These are phyloP conservation scores for Pythium aquatile DNA, from an alignment of 352 stramenopile genomes.

Conservation along the genomic window DNA sequence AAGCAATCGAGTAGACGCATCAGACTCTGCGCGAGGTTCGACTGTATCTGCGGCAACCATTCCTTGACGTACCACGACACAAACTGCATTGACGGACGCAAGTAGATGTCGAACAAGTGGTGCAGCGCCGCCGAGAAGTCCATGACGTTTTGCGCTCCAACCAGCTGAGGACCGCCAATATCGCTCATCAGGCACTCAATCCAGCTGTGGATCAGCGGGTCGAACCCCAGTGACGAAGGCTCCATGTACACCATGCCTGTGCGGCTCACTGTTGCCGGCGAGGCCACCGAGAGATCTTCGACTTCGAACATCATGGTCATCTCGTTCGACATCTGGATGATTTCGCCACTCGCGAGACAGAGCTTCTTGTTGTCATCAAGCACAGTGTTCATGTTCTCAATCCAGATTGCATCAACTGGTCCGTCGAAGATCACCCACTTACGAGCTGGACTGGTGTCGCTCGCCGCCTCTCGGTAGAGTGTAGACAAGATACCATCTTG, in stretches of 20 bases:
- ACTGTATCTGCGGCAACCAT: conserved; percentile 90
- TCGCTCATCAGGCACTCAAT: conserved; percentile 68
- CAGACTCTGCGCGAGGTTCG: conserved; percentile 88
- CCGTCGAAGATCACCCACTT: conserved; percentile 97
- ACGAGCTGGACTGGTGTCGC: conserved; percentile 81
- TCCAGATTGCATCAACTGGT: conserved; percentile 95
- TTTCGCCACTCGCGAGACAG: conserved; percentile 93
- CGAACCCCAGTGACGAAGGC: conserved; percentile 88
- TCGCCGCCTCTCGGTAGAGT: conserved; percentile 88
- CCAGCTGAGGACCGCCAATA: conserved; percentile 37
- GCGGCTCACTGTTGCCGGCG: conserved; percentile 90
- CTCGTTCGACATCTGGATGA: conserved; percentile 92
- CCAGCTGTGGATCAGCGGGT: conserved; percentile 90
- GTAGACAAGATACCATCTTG: conserved; percentile 91
- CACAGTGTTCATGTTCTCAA: conserved; percentile 98
- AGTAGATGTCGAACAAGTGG: conserved; percentile 87
- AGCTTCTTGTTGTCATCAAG: conserved; percentile 97
- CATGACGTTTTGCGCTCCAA: conserved; percentile 46
- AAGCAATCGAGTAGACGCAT: conserved; percentile 93
- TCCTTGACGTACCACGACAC: conserved; percentile 89
- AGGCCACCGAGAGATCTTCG: conserved; percentile 93
- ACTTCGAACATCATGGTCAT: conserved; percentile 99
- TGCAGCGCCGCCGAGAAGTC: conserved; percentile 52
- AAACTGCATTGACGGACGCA: conserved; percentile 78
- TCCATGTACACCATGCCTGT: conserved; percentile 98